These are phyloP conservation scores for Jaapia argillacea DNA, from an alignment of 768 basidiomycete species.

Conservation along the genomic window DNA sequence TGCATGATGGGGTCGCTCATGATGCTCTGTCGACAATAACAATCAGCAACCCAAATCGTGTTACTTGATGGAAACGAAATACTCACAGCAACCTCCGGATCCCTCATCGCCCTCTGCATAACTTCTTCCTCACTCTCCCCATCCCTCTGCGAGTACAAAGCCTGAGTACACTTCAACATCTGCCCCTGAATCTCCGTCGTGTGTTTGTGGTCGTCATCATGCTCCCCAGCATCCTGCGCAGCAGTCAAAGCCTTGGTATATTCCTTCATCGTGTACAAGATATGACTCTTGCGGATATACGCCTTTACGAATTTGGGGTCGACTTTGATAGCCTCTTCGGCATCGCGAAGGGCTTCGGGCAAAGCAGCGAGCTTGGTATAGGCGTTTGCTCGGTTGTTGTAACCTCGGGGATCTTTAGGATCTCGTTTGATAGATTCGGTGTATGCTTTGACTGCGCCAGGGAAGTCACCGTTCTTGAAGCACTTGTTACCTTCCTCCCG, in stretches of 20 bases:
- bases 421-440: slow-evolving; percentile 95
- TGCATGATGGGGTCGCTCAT: slow-evolving; percentile 93
- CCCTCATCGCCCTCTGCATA: slow-evolving; percentile 88
- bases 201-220: slow-evolving; percentile 79
- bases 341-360: slow-evolving; percentile 95
- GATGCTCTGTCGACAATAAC: slow-evolving; percentile 43
- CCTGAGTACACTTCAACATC: slow-evolving; percentile 73
- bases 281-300: slow-evolving; percentile 85
- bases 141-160: slow-evolving; percentile 67
- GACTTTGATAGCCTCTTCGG: slow-evolving; percentile 83
- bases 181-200: slow-evolving; percentile 72
- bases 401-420: slow-evolving; percentile 82
- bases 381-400: slow-evolving; percentile 97
- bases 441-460: slow-evolving; percentile 83
- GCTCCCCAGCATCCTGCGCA: slow-evolving; percentile 63
- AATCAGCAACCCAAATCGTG: neutral
- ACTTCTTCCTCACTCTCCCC: slow-evolving; percentile 91
- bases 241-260: slow-evolving; percentile 81
- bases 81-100: slow-evolving; percentile 89
- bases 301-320: slow-evolving; percentile 93
- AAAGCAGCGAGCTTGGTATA: slow-evolving; percentile 92
- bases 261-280: slow-evolving; percentile 87
- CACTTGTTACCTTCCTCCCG: slow-evolving; percentile 87
- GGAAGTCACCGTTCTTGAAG: slow-evolving; percentile 93
- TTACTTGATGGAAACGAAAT: neutral